A percentile compares a stretch with the other conserved stretches of the same genome.
Conservation (phyloP, 208 protist species). For the Wallacemonas sp. region DNA sequence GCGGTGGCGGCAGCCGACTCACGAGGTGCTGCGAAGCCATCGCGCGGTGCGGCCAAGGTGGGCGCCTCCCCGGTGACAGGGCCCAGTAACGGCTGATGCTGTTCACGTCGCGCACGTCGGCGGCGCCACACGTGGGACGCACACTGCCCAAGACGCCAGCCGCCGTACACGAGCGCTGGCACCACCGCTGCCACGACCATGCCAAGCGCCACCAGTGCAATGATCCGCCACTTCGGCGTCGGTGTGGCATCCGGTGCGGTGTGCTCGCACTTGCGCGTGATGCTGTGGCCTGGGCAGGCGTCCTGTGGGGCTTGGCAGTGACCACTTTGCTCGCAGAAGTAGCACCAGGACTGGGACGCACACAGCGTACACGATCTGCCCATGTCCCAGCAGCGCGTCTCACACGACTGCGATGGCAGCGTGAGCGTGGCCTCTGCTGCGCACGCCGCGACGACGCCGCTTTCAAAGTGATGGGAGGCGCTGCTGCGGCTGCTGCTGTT, state of each 20-base stretch:
- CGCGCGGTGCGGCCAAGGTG: no score
- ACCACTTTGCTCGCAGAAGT: background rate
- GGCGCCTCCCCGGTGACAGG: no score
- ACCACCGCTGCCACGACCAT: background rate
- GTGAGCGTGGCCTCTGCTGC: slow-evolving; percentile 13
- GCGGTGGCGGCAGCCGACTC: background rate
- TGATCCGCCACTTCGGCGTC: background rate
- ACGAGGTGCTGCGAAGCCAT: background rate
- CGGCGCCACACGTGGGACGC: background rate
- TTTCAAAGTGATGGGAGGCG: background rate
- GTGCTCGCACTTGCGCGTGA: background rate
- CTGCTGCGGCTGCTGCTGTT: background rate
- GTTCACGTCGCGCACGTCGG: background rate
- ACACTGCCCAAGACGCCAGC: background rate
- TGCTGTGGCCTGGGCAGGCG: background rate
- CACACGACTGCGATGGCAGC: slow-evolving; percentile 22
- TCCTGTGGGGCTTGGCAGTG: background rate
- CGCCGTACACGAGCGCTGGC: background rate
- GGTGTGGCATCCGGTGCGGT: no score
- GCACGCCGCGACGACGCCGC: slow-evolving; percentile 7
- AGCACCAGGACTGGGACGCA: slow-evolving; percentile 11
- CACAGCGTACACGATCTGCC: background rate
- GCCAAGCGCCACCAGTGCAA: background rate
- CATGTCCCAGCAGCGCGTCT: slow-evolving; percentile 9
- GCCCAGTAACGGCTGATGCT: background rate